Percentiles rank a stretch among this genome's conserved stretches.
Evolutionary conservation across 139 green algal genomes (phyloP).

Genomic region (Deuterostichococcus epilithicus): DNA sequence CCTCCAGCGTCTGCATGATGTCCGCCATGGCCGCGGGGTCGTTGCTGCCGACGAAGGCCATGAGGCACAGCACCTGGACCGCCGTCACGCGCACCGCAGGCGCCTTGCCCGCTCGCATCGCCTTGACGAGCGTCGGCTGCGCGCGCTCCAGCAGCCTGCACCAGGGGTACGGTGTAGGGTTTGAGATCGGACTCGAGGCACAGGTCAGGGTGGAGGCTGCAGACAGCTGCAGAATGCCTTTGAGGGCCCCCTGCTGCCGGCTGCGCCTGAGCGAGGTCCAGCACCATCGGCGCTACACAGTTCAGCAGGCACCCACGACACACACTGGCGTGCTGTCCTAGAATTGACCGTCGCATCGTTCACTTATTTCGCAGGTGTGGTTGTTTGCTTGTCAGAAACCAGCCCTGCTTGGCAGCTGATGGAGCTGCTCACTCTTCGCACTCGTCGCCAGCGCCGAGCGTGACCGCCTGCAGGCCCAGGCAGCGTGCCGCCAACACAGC

Average conservation of each 20-base stretch:
- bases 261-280: no score
- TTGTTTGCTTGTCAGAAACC: no score
- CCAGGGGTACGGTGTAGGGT: not conserved
- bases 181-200: not conserved
- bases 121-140: slow-evolving; percentile 37
- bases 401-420: not conserved
- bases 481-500: slow-evolving; percentile 37
- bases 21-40: slow-evolving; percentile 35
- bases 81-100: slow-evolving; percentile 20
- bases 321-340: not conserved
- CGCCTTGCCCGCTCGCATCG: slow-evolving; percentile 23
- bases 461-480: slow-evolving; percentile 48
- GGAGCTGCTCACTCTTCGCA: slow-evolving; percentile 19
- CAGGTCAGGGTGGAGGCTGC: not conserved
- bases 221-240: not conserved
- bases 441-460: slow-evolving; percentile 37
- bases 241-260: no score
- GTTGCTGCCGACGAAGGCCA: slow-evolving; percentile 49
- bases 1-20: slow-evolving; percentile 40
- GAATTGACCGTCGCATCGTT: not conserved
- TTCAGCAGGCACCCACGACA: no score
- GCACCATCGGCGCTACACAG: no score
- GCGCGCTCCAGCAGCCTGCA: slow-evolving; percentile 41
- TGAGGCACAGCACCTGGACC: slow-evolving; percentile 48
- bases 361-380: no score